A percentile compares a stretch with the other conserved stretches of the same genome.
Conservation (phyloP, 2,329 filamentous ascomycete species). For the Phialophora chinensis region DNA sequence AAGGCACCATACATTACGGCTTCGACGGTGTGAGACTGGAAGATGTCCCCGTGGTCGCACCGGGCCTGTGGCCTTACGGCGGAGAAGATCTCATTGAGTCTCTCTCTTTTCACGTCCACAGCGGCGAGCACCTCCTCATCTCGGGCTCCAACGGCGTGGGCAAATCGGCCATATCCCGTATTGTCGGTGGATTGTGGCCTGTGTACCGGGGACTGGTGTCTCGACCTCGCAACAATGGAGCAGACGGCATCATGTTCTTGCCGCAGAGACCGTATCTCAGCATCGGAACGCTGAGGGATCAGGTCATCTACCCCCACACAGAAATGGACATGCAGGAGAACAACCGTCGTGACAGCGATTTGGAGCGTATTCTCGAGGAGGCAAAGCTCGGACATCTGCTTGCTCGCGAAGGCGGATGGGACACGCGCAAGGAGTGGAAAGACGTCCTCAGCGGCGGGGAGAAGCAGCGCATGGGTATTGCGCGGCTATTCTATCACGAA, state of each 20-base stretch:
- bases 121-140: constrained; percentile 91
- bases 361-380: constrained; percentile 78
- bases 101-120: constrained; percentile 84
- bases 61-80: constrained; percentile 82
- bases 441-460: constrained; percentile 96
- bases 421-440: constrained; percentile 97
- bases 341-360: constrained; percentile 76
- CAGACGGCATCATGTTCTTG: constrained; percentile 97
- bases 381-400: constrained; percentile 88
- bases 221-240: constrained; percentile 76
- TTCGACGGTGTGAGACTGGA: constrained; percentile 95
- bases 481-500: constrained; percentile 90
- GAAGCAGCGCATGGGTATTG: constrained; percentile 94
- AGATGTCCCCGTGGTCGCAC: constrained; percentile 90
- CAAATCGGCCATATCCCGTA: constrained; percentile 84
- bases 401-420: constrained; percentile 92
- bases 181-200: constrained; percentile 93
- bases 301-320: constrained; percentile 96
- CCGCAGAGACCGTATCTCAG: constrained; percentile 92
- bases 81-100: constrained; percentile 91
- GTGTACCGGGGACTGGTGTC: constrained; percentile 92
- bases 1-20: constrained; percentile 91
- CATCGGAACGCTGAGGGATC: constrained; percentile 89
- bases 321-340: constrained; percentile 90
- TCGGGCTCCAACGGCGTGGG: constrained; percentile 94